These are phyloP conservation scores for Pichia sp. DNA, from an alignment of 1,139 yeast species.

Conservation along the genomic window DNA sequence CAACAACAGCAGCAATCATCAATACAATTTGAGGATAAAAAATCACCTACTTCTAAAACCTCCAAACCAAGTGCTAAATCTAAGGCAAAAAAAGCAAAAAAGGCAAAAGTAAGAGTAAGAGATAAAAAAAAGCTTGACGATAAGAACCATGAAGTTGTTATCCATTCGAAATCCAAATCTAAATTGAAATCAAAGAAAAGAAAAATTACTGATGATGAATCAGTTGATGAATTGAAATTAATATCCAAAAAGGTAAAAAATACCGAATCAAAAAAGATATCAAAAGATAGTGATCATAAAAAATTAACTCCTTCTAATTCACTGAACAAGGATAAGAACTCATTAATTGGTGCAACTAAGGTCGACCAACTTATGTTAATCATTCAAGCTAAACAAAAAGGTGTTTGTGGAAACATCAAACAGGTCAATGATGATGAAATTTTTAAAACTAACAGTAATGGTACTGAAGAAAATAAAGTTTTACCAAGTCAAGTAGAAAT, in stretches of 20 bases:
- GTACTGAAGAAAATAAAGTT: slow-evolving; percentile 23
- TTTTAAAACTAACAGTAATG: slow-evolving; percentile 16
- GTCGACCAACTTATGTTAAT: slow-evolving; percentile 87
- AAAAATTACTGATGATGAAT: background rate
- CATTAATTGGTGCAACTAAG: slow-evolving; percentile 76
- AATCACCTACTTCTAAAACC: background rate
- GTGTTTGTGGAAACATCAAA: slow-evolving; percentile 53
- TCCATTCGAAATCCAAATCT: background rate
- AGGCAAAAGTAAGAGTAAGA: slow-evolving; percentile 12
- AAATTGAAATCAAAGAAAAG: background rate
- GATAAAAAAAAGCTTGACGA: background rate
- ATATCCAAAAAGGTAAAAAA: background rate
- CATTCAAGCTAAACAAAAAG: slow-evolving; percentile 79
- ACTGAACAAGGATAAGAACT: slow-evolving; percentile 51
- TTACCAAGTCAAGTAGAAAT: slow-evolving; percentile 61
- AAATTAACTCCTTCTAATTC: slow-evolving; percentile 18
- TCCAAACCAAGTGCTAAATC: background rate
- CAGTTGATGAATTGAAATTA: background rate
- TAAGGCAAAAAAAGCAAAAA: slow-evolving; percentile 8
- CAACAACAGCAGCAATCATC: slow-evolving; percentile 12
- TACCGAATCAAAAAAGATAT: background rate
- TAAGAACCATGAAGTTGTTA: background rate
- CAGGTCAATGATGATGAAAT: slow-evolving; percentile 59
- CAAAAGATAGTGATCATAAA: background rate
- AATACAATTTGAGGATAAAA: no score